These are phyloP conservation scores for Kokia cookei DNA, from an alignment of 441 rosid species.

Conservation along the genomic window DNA sequence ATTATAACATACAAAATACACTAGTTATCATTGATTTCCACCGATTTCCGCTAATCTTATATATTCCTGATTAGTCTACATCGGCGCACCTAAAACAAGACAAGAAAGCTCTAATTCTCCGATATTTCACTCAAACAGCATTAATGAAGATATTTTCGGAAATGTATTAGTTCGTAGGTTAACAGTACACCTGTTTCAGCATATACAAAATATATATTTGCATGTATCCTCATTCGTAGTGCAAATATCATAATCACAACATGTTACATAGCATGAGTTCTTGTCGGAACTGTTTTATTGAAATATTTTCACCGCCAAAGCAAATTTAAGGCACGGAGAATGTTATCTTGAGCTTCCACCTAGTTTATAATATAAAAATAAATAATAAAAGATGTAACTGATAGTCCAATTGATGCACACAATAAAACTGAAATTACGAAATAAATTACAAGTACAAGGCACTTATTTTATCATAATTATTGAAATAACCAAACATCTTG, in stretches of 20 bases:
- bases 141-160: neutral
- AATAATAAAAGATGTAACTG: neutral
- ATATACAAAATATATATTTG: no score
- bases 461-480: constrained; percentile 1
- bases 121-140: neutral
- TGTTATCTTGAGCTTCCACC: neutral
- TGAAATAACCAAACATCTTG: neutral
- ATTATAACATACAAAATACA: no score
- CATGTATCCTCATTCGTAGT: no score
- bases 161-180: neutral
- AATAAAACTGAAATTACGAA: neutral
- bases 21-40: no score
- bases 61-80: neutral
- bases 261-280: neutral
- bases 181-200: neutral
- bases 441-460: neutral
- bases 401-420: neutral
- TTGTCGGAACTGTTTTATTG: neutral
- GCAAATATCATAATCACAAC: neutral
- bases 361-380: neutral
- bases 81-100: neutral
- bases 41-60: neutral
- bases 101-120: neutral
- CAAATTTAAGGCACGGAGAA: neutral
- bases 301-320: neutral